phyloP scores from a whole-genome alignment of 148 eudicot genomes.

The Mesembryanthemum crystallinum region DNA sequence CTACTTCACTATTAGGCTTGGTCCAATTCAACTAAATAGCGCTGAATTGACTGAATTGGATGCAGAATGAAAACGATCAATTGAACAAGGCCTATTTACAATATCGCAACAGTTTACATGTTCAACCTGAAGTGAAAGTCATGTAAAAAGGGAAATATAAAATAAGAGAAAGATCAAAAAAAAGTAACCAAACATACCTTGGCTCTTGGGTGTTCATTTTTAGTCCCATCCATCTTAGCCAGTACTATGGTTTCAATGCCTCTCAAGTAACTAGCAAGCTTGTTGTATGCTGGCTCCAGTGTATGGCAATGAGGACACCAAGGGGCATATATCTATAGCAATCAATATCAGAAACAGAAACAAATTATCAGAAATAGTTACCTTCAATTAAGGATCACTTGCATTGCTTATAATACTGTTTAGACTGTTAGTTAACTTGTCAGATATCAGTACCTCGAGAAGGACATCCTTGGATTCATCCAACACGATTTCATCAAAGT shows the following conservation, averaged over 20 bases:
- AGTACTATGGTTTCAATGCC: constrained; percentile 43
- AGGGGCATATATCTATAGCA: constrained; percentile 49
- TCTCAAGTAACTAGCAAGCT: constrained; percentile 41
- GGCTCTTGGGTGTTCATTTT: constrained; percentile 59
- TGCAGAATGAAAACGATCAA: too few species aligned
- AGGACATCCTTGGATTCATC: constrained; percentile 67
- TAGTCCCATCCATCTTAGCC: constrained; percentile 67
- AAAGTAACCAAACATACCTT: constrained; percentile 29
- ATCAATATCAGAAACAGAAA: background rate
- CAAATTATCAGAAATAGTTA: background rate
- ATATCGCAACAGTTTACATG: background rate
- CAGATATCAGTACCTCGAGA: constrained; percentile 43
- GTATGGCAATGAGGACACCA: constrained; percentile 52
- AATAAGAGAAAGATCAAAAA: too few species aligned
- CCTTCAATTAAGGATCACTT: too few species aligned
- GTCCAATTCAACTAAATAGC: too few species aligned
- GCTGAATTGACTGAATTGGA: too few species aligned
- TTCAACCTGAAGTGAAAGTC: background rate
- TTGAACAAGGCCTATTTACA: too few species aligned
- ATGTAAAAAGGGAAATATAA: background rate
- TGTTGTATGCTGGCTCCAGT: constrained; percentile 48
- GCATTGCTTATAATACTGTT: background rate
- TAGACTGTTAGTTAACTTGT: background rate
- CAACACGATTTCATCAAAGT: constrained; percentile 65
- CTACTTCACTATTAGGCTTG: background rate